Evolutionary conservation across 495 filamentous ascomycete genomes (phyloP).

Genomic region (Pseudoneurospora amorphoporcata): DNA sequence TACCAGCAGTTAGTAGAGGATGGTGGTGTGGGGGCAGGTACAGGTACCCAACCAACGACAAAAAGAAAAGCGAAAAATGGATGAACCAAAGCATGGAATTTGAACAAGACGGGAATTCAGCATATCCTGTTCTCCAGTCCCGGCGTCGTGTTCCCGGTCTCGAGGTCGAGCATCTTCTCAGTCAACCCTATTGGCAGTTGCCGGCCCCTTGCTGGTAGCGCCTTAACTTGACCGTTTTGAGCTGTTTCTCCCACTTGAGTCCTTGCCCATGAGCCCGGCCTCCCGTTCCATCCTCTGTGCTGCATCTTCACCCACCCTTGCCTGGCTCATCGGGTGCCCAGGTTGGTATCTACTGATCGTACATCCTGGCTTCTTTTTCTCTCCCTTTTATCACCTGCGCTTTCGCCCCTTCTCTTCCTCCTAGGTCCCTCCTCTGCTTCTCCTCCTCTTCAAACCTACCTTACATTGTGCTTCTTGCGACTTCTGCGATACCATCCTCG

Average conservation of each 20-base stretch:
- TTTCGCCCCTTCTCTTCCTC: slow-evolving; percentile 1
- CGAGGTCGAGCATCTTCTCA: not conserved
- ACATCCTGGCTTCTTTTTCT: not conserved
- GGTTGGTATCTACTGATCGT: not conserved
- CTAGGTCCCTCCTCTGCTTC: slow-evolving; percentile 5
- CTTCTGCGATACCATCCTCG: not conserved
- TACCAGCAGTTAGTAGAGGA: not conserved
- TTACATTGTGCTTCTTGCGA: not conserved
- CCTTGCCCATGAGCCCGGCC: not conserved
- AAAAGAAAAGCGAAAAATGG: slow-evolving; percentile 11
- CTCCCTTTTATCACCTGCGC: not conserved
- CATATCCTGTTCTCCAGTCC: slow-evolving; percentile 18
- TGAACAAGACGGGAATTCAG: slow-evolving; percentile 7
- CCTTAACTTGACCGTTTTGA: not conserved
- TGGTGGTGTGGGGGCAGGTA: not conserved
- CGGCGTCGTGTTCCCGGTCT: slow-evolving; percentile 9
- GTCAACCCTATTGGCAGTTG: not conserved
- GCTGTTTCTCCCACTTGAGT: not conserved
- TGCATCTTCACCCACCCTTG: not conserved
- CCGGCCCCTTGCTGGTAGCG: not conserved
- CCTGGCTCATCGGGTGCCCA: not conserved
- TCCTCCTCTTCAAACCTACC: slow-evolving; percentile 7
- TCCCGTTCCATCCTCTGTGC: slow-evolving; percentile 5
- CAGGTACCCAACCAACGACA: not conserved
- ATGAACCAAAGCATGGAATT: slow-evolving; percentile 23